These are phyloP conservation scores for Leptodontidium sp. DNA, from an alignment of 2,329 filamentous ascomycete genomes.

Conservation along the genomic window DNA sequence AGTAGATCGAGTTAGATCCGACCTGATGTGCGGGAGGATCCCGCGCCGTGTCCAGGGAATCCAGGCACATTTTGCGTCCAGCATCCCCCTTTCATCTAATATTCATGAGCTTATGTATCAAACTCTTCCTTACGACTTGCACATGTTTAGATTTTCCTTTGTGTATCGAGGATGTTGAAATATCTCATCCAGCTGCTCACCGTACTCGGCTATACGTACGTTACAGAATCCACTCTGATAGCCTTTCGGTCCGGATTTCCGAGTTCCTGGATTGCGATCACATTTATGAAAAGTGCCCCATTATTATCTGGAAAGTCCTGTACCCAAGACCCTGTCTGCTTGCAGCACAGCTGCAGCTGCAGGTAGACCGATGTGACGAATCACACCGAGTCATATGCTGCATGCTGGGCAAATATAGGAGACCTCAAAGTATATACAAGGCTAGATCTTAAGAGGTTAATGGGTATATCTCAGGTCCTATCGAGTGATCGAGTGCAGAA, in stretches of 20 bases:
- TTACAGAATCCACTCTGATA: neutral
- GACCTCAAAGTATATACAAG: constrained; percentile 8
- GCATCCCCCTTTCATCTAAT: constrained; percentile 17
- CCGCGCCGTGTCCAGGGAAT: constrained; percentile 16
- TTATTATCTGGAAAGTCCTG: constrained; percentile 7
- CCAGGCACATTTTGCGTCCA: constrained; percentile 14
- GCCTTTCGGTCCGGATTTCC: constrained; percentile 19
- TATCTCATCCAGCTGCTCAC: neutral
- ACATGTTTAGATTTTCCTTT: neutral
- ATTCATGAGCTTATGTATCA: neutral
- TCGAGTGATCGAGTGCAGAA: constrained; percentile 12
- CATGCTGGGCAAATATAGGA: constrained; percentile 14
- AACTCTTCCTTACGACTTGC: neutral
- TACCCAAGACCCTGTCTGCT: constrained; percentile 1
- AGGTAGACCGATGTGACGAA: constrained; percentile 9
- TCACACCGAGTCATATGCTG: constrained; percentile 6
- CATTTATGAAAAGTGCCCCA: constrained; percentile 10
- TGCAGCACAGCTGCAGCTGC: constrained; percentile 9
- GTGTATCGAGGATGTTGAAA: neutral
- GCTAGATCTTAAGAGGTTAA: constrained; percentile 16
- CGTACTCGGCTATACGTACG: neutral
- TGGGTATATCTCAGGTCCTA: neutral
- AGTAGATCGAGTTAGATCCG: constrained; percentile 3
- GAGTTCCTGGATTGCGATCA: constrained; percentile 5
- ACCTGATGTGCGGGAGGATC: constrained; percentile 13